Evolutionary conservation across 192 early-diverging fungal genomes (phyloP).

Genomic region (Chytriomyces hyalinus): DNA sequence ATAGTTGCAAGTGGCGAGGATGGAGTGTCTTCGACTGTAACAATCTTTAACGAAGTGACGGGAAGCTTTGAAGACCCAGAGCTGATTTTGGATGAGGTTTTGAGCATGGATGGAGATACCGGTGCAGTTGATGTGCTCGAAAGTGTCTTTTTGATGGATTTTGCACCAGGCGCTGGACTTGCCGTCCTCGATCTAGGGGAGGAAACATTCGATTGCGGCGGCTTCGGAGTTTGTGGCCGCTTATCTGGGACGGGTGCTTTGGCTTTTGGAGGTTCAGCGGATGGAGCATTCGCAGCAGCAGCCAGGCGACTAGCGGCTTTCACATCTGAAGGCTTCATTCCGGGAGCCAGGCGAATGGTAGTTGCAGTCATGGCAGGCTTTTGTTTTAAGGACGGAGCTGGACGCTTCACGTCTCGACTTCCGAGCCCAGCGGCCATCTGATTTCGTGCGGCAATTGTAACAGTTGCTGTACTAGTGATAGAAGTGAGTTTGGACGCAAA

Average conservation of each 20-base stretch:
- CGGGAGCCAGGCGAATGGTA: slow-evolving; percentile 19
- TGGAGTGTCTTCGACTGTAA: too few species aligned
- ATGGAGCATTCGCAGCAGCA: not conserved
- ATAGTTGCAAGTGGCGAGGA: too few species aligned
- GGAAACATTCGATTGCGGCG: too few species aligned
- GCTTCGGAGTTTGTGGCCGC: too few species aligned
- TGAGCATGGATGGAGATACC: too few species aligned
- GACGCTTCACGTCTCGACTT: slow-evolving; percentile 3
- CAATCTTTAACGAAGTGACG: too few species aligned
- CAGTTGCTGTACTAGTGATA: slow-evolving; percentile 31
- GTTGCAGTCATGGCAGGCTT: slow-evolving; percentile 32
- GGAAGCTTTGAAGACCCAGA: too few species aligned
- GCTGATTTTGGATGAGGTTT: too few species aligned
- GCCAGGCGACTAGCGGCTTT: slow-evolving; percentile 6
- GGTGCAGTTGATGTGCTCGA: too few species aligned
- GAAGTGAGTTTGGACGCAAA: slow-evolving; percentile 18
- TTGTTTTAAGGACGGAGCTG: not conserved
- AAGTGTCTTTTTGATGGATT: not conserved
- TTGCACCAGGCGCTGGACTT: not conserved
- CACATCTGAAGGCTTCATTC: not conserved
- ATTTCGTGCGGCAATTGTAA: slow-evolving; percentile 33
- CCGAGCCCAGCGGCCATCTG: slow-evolving; percentile 23
- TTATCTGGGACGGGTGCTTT: too few species aligned
- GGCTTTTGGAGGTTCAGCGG: too few species aligned
- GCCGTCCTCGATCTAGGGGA: not conserved